A percentile compares a stretch with the other conserved stretches of the same genome.
phyloP scores from a whole-genome alignment of 2,329 filamentous ascomycete genomes.

The Colletotrichum lupini region DNA sequence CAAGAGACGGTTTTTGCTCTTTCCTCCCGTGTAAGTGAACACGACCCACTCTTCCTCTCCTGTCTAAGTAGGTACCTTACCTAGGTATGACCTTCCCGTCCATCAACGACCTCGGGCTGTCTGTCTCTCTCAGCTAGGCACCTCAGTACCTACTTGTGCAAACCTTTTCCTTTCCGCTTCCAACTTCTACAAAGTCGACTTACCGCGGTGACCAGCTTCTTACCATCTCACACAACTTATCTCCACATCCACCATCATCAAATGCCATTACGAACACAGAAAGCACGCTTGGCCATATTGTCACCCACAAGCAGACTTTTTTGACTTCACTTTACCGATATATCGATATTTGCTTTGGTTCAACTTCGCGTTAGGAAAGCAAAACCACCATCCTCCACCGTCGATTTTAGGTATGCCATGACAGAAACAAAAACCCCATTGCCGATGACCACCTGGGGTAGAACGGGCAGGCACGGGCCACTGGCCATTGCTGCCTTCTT shows the following conservation, averaged over 20 bases:
- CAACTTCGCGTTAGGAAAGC: neutral
- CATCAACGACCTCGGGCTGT: too few species aligned
- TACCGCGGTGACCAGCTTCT: neutral
- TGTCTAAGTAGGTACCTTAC: neutral
- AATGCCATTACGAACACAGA: neutral
- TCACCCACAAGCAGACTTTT: neutral
- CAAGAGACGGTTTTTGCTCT: neutral
- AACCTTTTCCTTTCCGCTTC: neutral
- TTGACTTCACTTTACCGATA: neutral
- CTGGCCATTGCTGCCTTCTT: slow-evolving; percentile 9
- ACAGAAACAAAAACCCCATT: slow-evolving; percentile 10
- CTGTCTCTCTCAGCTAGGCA: too few species aligned
- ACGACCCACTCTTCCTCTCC: neutral
- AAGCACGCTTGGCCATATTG: neutral
- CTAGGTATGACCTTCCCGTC: too few species aligned
- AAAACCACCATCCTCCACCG: neutral
- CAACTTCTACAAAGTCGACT: neutral
- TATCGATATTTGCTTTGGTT: neutral
- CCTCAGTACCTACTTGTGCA: neutral
- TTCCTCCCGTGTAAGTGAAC: neutral
- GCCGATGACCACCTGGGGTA: slow-evolving; percentile 17
- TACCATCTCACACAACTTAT: neutral
- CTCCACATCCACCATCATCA: neutral
- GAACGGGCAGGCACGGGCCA: slow-evolving; percentile 29
- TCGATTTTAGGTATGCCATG: slow-evolving; percentile 31